Evolutionary conservation across 1,284 basidiomycete genomes (phyloP).

Genomic region (Cryptococcus sp.): DNA sequence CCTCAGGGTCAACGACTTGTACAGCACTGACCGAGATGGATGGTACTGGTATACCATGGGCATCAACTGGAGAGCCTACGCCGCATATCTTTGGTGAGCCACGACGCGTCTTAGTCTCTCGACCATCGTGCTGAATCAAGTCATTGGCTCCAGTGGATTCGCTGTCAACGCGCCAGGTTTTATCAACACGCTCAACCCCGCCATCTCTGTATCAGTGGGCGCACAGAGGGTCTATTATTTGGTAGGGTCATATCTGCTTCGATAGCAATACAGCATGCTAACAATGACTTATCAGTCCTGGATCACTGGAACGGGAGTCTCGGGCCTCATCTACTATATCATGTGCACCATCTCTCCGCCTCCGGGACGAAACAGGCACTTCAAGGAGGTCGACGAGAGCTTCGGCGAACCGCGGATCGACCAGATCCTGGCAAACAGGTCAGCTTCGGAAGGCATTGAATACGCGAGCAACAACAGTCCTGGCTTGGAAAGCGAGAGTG

Average conservation of each 20-base stretch:
- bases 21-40: conserved; percentile 60
- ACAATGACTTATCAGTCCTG: conserved; percentile 57
- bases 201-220: conserved; percentile 62
- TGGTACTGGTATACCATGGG: conserved; percentile 79
- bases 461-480: no score
- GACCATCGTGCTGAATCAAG: neutral
- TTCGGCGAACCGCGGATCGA: conserved; percentile 19
- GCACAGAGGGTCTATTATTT: conserved; percentile 71
- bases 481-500: no score
- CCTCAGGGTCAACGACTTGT: conserved; percentile 71
- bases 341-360: conserved; percentile 65
- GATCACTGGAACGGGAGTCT: conserved; percentile 74
- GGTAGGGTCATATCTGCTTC: conserved; percentile 9
- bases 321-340: conserved; percentile 64
- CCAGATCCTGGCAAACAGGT: conserved; percentile 1
- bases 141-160: conserved; percentile 67
- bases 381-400: conserved; percentile 64
- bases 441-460: no score
- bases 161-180: conserved; percentile 74
- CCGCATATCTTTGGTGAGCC: conserved; percentile 38
- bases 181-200: conserved; percentile 54
- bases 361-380: conserved; percentile 58
- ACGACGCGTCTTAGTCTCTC: neutral
- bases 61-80: conserved; percentile 65
- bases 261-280: neutral